Evolutionary conservation across 345 rosid species (phyloP).

Genomic region (Camelina sativa): DNA sequence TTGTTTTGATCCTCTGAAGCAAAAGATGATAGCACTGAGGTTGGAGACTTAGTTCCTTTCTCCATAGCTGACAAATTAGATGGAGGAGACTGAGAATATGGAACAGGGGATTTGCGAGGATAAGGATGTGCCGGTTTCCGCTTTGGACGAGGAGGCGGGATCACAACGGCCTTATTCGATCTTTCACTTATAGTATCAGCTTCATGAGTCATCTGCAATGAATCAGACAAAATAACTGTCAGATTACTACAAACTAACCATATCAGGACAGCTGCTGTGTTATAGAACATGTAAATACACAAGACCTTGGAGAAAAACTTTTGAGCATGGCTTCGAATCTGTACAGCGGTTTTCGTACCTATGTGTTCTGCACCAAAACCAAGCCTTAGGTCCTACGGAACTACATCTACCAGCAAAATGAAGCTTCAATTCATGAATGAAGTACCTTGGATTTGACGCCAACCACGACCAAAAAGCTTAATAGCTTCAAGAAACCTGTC

Average conservation of each 20-base stretch:
- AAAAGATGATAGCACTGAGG: slow-evolving; percentile 60
- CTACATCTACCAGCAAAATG: not conserved
- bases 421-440: not conserved
- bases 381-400: slow-evolving; percentile 26
- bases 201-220: slow-evolving; percentile 64
- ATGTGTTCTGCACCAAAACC: slow-evolving; percentile 66
- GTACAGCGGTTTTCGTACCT: slow-evolving; percentile 89
- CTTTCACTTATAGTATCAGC: slow-evolving; percentile 41
- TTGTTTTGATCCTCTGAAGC: slow-evolving; percentile 56
- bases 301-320: slow-evolving; percentile 90
- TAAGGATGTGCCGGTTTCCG: slow-evolving; percentile 83
- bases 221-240: slow-evolving; percentile 16
- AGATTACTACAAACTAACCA: slow-evolving; percentile 1
- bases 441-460: slow-evolving; percentile 87
- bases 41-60: slow-evolving; percentile 59
- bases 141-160: slow-evolving; percentile 95
- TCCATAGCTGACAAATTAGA: slow-evolving; percentile 50
- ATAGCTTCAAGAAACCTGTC: slow-evolving; percentile 86
- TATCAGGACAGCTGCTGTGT: not conserved
- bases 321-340: slow-evolving; percentile 98
- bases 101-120: slow-evolving; percentile 64
- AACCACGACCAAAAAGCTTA: slow-evolving; percentile 79
- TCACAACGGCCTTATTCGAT: slow-evolving; percentile 56
- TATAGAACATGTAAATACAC: not conserved
- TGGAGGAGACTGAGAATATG: slow-evolving; percentile 48